These are phyloP conservation scores for Stagonosporopsis rhizophila DNA, from an alignment of 2,329 filamentous ascomycete species.

Conservation along the genomic window DNA sequence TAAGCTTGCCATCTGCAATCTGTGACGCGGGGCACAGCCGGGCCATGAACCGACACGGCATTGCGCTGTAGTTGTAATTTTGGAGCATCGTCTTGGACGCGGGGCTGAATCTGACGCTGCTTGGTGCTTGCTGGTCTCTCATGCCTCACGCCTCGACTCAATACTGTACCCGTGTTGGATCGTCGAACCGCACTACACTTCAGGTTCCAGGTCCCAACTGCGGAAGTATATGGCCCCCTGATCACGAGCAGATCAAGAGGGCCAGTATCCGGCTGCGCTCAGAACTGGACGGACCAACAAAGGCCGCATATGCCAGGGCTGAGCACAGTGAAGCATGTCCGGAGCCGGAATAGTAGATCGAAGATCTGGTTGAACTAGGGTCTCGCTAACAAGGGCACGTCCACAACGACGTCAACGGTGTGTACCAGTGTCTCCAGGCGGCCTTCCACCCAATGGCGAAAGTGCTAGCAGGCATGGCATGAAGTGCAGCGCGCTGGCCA, in stretches of 20 bases:
- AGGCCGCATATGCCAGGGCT: background rate
- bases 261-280: background rate
- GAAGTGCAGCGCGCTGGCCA: background rate
- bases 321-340: background rate
- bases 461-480: background rate
- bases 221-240: background rate
- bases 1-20: background rate
- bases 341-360: constrained; percentile 1
- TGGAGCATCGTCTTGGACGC: background rate
- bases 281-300: background rate
- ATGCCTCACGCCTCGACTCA: background rate
- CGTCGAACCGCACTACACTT: background rate
- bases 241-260: background rate
- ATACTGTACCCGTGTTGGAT: background rate
- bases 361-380: constrained; percentile 9
- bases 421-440: background rate
- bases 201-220: background rate
- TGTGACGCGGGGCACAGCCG: background rate
- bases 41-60: background rate
- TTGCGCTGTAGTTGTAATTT: background rate
- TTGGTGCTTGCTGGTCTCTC: too few species aligned
- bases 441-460: background rate
- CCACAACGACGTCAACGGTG: constrained; percentile 10
- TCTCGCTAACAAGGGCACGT: constrained; percentile 1
- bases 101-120: too few species aligned